Percentiles rank a stretch among this genome's conserved stretches.
phyloP scores from a whole-genome alignment of 495 filamentous ascomycete species.

The Mytilinidion resinicola region DNA sequence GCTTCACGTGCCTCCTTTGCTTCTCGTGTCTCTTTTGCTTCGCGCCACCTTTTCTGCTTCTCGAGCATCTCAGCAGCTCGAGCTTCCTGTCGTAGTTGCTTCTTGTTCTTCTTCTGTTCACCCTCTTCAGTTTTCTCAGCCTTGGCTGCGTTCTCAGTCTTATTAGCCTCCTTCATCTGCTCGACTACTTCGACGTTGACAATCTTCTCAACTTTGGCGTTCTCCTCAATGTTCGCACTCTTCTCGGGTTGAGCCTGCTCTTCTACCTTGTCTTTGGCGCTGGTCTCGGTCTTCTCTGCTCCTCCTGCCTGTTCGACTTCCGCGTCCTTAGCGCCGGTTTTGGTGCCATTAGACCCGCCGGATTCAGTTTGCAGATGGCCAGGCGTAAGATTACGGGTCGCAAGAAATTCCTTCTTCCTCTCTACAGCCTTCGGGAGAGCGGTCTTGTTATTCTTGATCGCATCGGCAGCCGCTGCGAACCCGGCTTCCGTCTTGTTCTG shows the following conservation, averaged over 20 bases:
- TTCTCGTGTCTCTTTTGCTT: background rate
- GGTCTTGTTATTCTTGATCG: constrained; percentile 43
- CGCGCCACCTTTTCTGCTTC: background rate
- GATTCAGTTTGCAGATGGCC: background rate
- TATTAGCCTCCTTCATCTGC: background rate
- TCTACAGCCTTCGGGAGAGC: constrained; percentile 21
- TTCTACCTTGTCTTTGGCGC: no score
- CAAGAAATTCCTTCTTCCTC: constrained; percentile 10
- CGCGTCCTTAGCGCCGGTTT: background rate
- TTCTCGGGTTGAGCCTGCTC: no score
- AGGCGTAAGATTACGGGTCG: background rate
- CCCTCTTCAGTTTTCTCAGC: background rate
- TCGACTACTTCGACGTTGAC: background rate
- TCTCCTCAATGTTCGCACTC: background rate
- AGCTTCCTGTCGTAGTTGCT: background rate
- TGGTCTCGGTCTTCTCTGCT: no score
- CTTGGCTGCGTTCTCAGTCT: background rate
- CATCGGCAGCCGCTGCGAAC: constrained; percentile 59
- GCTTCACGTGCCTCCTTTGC: background rate
- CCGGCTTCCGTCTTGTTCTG: constrained; percentile 69
- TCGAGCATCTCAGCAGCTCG: background rate
- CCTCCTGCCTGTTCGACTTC: no score
- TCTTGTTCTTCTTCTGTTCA: background rate
- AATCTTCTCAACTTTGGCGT: background rate
- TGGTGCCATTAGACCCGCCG: background rate